Evolutionary conservation across 768 basidiomycete species (phyloP).

Genomic region (Daedaleopsis sinensis): DNA sequence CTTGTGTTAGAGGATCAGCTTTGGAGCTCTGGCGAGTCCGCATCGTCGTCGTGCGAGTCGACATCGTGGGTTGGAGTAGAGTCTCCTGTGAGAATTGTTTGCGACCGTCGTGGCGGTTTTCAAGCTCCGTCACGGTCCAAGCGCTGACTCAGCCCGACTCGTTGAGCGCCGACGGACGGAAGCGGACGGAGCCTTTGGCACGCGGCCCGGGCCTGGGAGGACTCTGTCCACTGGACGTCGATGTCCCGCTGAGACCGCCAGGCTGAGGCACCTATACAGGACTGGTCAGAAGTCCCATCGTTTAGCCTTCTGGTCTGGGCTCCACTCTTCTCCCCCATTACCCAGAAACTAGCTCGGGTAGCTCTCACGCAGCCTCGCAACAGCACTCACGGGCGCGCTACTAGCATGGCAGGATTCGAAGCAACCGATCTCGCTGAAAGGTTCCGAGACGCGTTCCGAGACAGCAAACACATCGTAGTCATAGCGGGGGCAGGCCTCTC

Average conservation of each 20-base stretch:
- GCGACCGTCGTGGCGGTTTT: neutral
- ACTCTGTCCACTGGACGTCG: no score
- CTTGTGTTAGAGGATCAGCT: neutral
- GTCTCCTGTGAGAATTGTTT: neutral
- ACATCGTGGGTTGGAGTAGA: neutral
- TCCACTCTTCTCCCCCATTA: neutral
- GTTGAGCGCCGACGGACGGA: no score
- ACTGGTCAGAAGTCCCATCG: no score
- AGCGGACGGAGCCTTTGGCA: no score
- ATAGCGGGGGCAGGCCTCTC: constrained; percentile 51
- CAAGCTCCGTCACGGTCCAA: neutral
- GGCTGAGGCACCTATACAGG: no score
- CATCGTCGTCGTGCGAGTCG: constrained; percentile 1
- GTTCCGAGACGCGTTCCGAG: constrained; percentile 15
- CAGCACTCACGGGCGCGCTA: neutral
- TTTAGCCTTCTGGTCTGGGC: neutral
- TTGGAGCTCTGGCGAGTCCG: constrained; percentile 7
- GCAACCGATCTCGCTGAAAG: neutral
- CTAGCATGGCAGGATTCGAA: neutral
- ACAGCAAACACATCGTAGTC: constrained; percentile 36
- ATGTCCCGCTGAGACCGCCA: no score
- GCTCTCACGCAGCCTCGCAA: neutral
- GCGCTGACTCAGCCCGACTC: no score
- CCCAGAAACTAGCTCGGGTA: neutral
- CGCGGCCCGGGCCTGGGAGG: no score